Evolutionary conservation across 2,329 filamentous ascomycete species (phyloP).

Genomic region (Hypoxylon sp.): DNA sequence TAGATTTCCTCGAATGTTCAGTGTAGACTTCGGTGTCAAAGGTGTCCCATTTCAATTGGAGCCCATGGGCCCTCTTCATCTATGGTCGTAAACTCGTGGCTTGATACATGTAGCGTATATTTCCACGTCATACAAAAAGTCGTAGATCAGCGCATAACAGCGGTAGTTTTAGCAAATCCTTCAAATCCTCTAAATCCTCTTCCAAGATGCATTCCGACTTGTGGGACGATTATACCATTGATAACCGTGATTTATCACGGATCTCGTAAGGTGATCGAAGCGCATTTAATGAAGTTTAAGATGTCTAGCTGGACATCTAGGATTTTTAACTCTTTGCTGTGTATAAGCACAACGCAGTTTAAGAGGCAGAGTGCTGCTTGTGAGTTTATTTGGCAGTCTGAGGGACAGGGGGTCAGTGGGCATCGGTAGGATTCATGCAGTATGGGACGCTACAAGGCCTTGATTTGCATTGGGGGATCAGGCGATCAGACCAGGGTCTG

Average conservation of each 20-base stretch:
- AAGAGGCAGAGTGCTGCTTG: background rate
- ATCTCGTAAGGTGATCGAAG: background rate
- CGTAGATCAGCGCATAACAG: background rate
- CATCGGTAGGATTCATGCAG: background rate
- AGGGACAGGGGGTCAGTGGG: background rate
- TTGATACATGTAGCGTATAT: background rate
- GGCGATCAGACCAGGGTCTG: constrained; percentile 7
- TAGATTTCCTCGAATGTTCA: background rate
- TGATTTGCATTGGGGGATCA: background rate
- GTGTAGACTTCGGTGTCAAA: background rate
- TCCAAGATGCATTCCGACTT: too few species aligned
- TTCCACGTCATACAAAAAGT: background rate
- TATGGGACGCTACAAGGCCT: background rate
- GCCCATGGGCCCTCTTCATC: background rate
- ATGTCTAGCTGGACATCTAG: background rate
- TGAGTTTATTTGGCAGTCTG: background rate
- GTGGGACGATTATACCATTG: too few species aligned
- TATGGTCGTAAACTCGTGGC: background rate
- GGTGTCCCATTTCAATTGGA: background rate
- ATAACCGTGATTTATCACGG: too few species aligned
- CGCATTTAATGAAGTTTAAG: background rate
- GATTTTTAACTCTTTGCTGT: background rate
- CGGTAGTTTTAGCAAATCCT: background rate
- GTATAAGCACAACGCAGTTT: background rate
- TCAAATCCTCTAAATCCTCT: background rate